Percentiles rank a stretch among this genome's conserved stretches.
phyloP scores from a whole-genome alignment of 2,329 filamentous ascomycete species.

The Penicillium sp. region DNA sequence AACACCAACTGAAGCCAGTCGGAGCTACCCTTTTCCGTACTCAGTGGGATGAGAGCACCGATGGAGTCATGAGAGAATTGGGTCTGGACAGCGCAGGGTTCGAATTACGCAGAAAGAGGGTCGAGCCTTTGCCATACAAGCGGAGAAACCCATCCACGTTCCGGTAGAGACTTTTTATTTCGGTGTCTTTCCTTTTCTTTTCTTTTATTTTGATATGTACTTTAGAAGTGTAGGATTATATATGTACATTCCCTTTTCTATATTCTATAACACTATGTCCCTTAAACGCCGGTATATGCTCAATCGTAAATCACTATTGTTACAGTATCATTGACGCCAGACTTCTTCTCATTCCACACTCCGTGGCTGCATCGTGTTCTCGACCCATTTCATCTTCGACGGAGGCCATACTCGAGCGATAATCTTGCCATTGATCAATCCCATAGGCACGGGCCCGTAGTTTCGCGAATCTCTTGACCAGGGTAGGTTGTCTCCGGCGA shows the following conservation, averaged over 20 bases:
- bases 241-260: slow-evolving; percentile 23
- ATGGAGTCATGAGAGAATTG: slow-evolving; percentile 78
- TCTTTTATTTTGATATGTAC: slow-evolving; percentile 27
- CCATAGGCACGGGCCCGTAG: slow-evolving; percentile 83
- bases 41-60: slow-evolving; percentile 83
- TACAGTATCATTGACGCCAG: neutral
- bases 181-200: slow-evolving; percentile 14
- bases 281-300: slow-evolving; percentile 7
- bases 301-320: neutral
- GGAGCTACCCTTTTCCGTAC: slow-evolving; percentile 85
- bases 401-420: slow-evolving; percentile 49
- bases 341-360: neutral
- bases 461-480: slow-evolving; percentile 81
- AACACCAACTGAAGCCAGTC: slow-evolving; percentile 66
- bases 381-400: slow-evolving; percentile 32
- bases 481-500: slow-evolving; percentile 81
- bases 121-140: slow-evolving; percentile 65
- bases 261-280: neutral
- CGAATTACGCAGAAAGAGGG: slow-evolving; percentile 77
- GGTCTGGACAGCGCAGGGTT: slow-evolving; percentile 72
- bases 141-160: slow-evolving; percentile 51
- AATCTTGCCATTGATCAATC: slow-evolving; percentile 77
- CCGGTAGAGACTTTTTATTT: slow-evolving; percentile 28
- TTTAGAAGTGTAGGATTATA: slow-evolving; percentile 45
- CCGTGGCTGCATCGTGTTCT: slow-evolving; percentile 32